Base-by-base conservation (phyloP, 345 rosid species). In the Populus deltoides region DNA sequence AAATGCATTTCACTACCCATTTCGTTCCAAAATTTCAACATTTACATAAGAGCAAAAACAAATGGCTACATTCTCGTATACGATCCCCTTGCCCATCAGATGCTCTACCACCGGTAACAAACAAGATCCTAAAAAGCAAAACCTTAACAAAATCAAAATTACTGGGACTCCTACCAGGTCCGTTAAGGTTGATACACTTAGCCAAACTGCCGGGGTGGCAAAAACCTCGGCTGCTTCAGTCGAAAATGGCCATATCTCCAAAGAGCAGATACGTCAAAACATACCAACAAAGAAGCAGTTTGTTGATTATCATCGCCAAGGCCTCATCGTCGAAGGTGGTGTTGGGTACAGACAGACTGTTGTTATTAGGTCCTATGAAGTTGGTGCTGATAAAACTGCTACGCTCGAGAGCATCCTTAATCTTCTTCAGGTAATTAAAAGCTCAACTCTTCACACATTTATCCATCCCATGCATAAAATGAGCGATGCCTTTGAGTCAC, bases 331-430 rank as follows among this genome's bases (percentile, higher is more conserved):
- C 11, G 90, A 90, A 73, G 82, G 82, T 3, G 92, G 90, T 6
- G 87, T 88, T 6, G 91, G 87, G 2, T 90, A 90, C 68, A 83
- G 84, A 49, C 95, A 91, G 84, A 91, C 90, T 0, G 79, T 91
- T 39, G 93, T 86, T 20, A 80, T 90, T 17, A 83, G 95, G 47
- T 88, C 95, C 4, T 90, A 88, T 71, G 95, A 90, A 83, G 95
- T 90, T 45, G 95, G 95, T 20, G 80, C 91, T 73, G 91, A 90
- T 72, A 90, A 86, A 80, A 91, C 91, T 62, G 82, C 87, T 1
- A 90, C 92, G 0, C 79, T 90, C 16, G 93, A 91, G 70, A 88
- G 87, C 86, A 80, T 91, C 70, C 83, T 90, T 35, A 85, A 90
- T 80, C 91, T 91, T 76, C 83, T 90, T 66, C 93, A 90, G 95